phyloP scores from a whole-genome alignment of 768 basidiomycete genomes.

The Suillus fuscotomentosus region DNA sequence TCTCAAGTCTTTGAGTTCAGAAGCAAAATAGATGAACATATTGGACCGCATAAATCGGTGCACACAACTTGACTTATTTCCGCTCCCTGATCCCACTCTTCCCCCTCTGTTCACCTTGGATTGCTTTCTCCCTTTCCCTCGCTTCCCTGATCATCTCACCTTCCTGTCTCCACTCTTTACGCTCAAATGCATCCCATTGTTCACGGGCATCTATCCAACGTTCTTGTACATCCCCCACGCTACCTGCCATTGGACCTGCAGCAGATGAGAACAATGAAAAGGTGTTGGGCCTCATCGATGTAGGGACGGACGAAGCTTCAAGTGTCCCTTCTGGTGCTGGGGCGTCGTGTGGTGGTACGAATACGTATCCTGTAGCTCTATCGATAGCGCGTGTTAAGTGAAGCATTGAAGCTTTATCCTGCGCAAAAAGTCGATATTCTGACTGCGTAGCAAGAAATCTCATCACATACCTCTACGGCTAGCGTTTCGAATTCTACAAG shows the following conservation, averaged over 20 bases:
- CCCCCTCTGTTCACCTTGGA: slow-evolving; percentile 1
- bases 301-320: slow-evolving; percentile 28
- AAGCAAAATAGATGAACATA: no score
- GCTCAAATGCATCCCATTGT: slow-evolving; percentile 81
- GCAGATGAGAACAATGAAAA: slow-evolving; percentile 69
- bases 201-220: slow-evolving; percentile 89
- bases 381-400: slow-evolving; percentile 83
- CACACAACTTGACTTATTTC: slow-evolving; percentile 13
- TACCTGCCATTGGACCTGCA: slow-evolving; percentile 49
- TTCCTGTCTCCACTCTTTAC: slow-evolving; percentile 71
- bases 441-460: neutral
- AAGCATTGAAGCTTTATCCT: slow-evolving; percentile 97
- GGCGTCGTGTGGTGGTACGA: slow-evolving; percentile 54
- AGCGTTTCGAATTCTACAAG: slow-evolving; percentile 96
- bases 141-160: slow-evolving; percentile 45
- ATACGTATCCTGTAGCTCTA: slow-evolving; percentile 90
- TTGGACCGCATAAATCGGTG: neutral
- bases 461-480: slow-evolving; percentile 77
- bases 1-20: no score
- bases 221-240: slow-evolving; percentile 82
- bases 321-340: slow-evolving; percentile 32
- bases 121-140: slow-evolving; percentile 15
- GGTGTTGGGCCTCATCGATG: slow-evolving; percentile 57
- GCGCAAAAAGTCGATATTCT: neutral
- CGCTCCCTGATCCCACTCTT: slow-evolving; percentile 26